These are phyloP conservation scores for Chloranthus sessilifolius DNA, from an alignment of 164 flowering plant genomes.

Conservation along the genomic window DNA sequence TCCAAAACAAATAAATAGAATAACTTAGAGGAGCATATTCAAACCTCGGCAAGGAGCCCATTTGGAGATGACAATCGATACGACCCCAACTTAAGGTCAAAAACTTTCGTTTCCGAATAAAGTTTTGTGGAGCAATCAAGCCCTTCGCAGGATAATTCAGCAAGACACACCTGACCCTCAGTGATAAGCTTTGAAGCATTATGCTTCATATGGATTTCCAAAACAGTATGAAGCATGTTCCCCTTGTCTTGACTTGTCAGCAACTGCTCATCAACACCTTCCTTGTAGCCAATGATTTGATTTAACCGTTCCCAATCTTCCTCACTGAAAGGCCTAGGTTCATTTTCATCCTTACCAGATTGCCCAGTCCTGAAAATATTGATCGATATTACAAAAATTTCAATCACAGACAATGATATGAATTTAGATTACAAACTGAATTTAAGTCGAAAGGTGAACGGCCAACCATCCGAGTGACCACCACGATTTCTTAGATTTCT, in stretches of 20 bases:
- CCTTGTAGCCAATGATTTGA: conserved; percentile 86
- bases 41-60: conserved; percentile 91
- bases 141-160: conserved; percentile 88
- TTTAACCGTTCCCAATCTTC: conserved; percentile 94
- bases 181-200: conserved; percentile 85
- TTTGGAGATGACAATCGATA: conserved; percentile 79
- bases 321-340: conserved; percentile 51
- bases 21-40: not conserved
- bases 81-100: conserved; percentile 80
- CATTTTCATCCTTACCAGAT: conserved; percentile 54
- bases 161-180: conserved; percentile 49
- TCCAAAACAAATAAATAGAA: not conserved
- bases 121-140: conserved; percentile 69
- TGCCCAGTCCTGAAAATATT: conserved; percentile 45
- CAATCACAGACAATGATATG: conserved; percentile 9
- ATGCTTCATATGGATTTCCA: conserved; percentile 82
- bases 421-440: no score
- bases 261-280: conserved; percentile 48
- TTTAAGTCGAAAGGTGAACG: conserved; percentile 6
- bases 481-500: conserved; percentile 76
- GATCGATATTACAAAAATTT: conserved; percentile 9
- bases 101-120: conserved; percentile 74
- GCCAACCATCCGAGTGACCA: conserved; percentile 89
- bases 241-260: conserved; percentile 30
- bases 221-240: conserved; percentile 53